Evolutionary conservation across 2,329 filamentous ascomycete genomes (phyloP).

Genomic region (Calonectria fujianensis): DNA sequence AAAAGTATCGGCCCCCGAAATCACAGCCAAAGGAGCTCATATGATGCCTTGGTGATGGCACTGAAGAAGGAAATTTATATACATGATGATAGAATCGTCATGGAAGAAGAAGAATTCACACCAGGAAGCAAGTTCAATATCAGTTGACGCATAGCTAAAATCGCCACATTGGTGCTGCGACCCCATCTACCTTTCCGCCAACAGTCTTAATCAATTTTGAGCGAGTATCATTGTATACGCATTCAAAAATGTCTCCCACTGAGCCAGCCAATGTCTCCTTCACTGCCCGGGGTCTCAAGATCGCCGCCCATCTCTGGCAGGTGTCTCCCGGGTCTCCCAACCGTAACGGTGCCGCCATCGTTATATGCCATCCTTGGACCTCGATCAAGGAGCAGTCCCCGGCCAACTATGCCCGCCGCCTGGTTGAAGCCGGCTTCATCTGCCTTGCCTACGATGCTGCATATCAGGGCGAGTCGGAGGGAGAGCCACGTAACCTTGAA

Average conservation of each 20-base stretch:
- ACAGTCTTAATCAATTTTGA: not conserved
- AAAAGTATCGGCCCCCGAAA: conserved; percentile 18
- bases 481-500: conserved; percentile 61
- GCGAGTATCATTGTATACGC: not conserved
- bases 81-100: not conserved
- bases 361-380: conserved; percentile 57
- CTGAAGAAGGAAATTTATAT: not conserved
- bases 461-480: conserved; percentile 61
- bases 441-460: conserved; percentile 61
- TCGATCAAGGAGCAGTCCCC: conserved; percentile 63
- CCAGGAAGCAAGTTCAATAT: not conserved
- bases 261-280: conserved; percentile 31
- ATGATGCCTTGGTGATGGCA: not conserved
- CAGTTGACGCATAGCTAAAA: not conserved
- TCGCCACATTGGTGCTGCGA: conserved; percentile 12
- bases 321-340: conserved; percentile 35
- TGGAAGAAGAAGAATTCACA: not conserved
- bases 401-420: conserved; percentile 55
- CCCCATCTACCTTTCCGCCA: no score
- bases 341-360: conserved; percentile 43
- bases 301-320: conserved; percentile 39
- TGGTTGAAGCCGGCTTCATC: conserved; percentile 58
- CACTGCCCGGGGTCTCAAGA: conserved; percentile 23
- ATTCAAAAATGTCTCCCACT: not conserved
- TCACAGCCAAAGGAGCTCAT: not conserved